Conservation (phyloP, 192 early-diverging fungal genomes). For the Backusella tuberculispora region DNA sequence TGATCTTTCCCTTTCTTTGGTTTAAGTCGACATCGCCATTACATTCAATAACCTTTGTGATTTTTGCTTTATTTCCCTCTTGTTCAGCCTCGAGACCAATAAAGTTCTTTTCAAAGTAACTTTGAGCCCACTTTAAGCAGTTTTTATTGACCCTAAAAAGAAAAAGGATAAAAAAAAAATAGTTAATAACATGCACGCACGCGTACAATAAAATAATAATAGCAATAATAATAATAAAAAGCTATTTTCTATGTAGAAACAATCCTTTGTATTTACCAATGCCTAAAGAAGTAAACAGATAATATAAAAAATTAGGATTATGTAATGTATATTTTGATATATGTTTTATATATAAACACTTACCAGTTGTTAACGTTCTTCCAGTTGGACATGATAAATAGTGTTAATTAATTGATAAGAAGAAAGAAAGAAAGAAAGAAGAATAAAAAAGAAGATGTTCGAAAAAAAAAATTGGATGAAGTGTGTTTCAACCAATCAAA, state of each 20-base stretch:
- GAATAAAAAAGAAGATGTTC: conserved; percentile 17
- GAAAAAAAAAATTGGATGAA: background rate
- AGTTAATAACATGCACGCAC: background rate
- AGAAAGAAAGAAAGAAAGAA: conserved; percentile 19
- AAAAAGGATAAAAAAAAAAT: background rate
- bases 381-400: conserved; percentile 65
- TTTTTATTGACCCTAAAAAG: conserved; percentile 86
- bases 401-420: background rate
- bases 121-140: conserved; percentile 89
- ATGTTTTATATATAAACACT: background rate
- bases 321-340: background rate
- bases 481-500: conserved; percentile 7
- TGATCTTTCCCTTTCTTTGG: conserved; percentile 94
- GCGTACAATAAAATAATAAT: too few species aligned
- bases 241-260: background rate
- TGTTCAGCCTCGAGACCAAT: conserved; percentile 54
- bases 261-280: conserved; percentile 41
- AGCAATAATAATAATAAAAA: background rate
- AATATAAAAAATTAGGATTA: background rate
- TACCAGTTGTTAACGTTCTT: conserved; percentile 74
- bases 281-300: conserved; percentile 34
- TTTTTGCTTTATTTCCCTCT: conserved; percentile 59
- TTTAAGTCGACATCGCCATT: conserved; percentile 92
- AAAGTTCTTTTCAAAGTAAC: conserved; percentile 75
- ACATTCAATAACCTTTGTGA: conserved; percentile 65